phyloP scores from a whole-genome alignment of 2,329 filamentous ascomycete species.

The Alternaria hordeiaustralica region DNA sequence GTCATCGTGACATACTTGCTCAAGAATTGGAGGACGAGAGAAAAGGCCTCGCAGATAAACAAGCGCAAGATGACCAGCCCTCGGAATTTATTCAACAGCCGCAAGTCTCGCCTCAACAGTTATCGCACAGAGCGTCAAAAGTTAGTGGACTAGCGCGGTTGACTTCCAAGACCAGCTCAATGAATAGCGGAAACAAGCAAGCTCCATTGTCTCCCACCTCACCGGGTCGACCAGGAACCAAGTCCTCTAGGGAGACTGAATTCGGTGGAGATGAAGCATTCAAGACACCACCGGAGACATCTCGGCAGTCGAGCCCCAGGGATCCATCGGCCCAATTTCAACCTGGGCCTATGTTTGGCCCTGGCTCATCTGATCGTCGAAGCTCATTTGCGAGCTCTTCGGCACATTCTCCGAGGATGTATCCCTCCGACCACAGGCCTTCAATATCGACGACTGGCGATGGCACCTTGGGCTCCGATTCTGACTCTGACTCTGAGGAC shows the following conservation, averaged over 20 bases:
- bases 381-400: conserved; percentile 43
- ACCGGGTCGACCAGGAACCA: conserved; percentile 42
- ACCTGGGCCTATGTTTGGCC: conserved; percentile 44
- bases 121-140: conserved; percentile 35
- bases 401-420: conserved; percentile 43
- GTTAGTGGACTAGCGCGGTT: conserved; percentile 43
- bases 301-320: conserved; percentile 45
- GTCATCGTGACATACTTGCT: conserved; percentile 85
- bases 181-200: conserved; percentile 38
- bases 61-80: conserved; percentile 35
- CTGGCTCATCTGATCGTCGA: conserved; percentile 38
- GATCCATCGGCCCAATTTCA: conserved; percentile 37
- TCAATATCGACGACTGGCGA: conserved; percentile 45
- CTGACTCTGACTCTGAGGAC: conserved; percentile 36
- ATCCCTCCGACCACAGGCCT: conserved; percentile 39
- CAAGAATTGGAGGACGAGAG: conserved; percentile 85
- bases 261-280: conserved; percentile 51
- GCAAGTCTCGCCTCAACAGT: conserved; percentile 36
- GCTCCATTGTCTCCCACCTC: conserved; percentile 38
- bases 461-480: conserved; percentile 24
- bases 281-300: conserved; percentile 54
- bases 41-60: conserved; percentile 44
- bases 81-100: conserved; percentile 29
- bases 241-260: conserved; percentile 47
- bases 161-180: conserved; percentile 46